Evolutionary conservation across 148 eudicot species (phyloP), one percentile per base, ranked within the genome.

Genomic region (Spergularia marina): DNA sequence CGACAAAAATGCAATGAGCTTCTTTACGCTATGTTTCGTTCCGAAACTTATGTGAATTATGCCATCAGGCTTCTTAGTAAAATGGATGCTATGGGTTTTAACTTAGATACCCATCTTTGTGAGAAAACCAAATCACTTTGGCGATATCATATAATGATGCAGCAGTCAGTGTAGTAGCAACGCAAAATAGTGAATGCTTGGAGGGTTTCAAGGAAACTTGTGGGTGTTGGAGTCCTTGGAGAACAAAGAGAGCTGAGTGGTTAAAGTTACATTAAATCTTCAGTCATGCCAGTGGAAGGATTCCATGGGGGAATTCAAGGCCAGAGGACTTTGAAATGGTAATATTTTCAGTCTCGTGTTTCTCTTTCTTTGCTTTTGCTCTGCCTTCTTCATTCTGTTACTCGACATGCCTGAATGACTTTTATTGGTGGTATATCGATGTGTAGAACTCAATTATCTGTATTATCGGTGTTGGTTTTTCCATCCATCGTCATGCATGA

Each of bases 211-310:
- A 44, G 49, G 49, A 44, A 44, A 44, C 49, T 44, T 44, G 49
- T 2, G 8, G 49, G 10, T 44, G 49, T 44, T 44, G 49, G 49
- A 9, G 49, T 4, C 0, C 10, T 44, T 44, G 49, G 49, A 9
- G 49, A 44, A 9, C 10, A 1, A 44, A 6, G 49, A 44, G 49
- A 44, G 49, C 6, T 44, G 49, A 44, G 8, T 44, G 49, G 7
- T 44, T 44, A 44, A 44, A 70, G 99, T 95, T 82, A 86, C 82
- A 55, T 79, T 95, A 71, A 96, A 96, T 88, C 98, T 96, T 76
- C 91, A 92, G 82, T 83, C 91, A 92, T 81, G 99, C 90, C 71
- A 91, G 99, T 77, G 99, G 98, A 87, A 91, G 99, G 81, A 79
- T 88, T 87, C 99, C 99, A 40, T 96, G 99, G 98, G 99, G 99